Evolutionary conservation across 441 rosid genomes (phyloP).

Genomic region (Adansonia rubrostipa): DNA sequence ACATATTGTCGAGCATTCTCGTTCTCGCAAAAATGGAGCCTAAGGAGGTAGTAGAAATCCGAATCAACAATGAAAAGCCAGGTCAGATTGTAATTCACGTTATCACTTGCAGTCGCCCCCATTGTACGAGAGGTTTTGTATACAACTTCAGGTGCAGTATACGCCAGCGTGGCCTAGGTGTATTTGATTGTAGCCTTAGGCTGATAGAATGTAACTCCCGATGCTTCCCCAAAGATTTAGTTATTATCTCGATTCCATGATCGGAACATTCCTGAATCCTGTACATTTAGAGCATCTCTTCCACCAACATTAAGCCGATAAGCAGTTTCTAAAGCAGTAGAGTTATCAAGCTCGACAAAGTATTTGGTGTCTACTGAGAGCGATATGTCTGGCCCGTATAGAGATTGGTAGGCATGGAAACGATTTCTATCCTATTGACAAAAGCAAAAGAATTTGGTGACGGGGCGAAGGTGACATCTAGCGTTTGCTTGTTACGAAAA

Average conservation of each 20-base stretch:
- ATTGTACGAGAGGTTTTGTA: constrained; percentile 22
- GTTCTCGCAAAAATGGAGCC: constrained; percentile 36
- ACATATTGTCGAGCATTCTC: neutral
- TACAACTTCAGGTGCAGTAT: constrained; percentile 25
- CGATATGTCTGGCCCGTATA: neutral
- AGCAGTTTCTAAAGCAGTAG: constrained; percentile 18
- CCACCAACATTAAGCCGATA: constrained; percentile 31
- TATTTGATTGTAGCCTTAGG: neutral
- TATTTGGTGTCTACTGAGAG: neutral
- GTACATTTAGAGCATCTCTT: neutral
- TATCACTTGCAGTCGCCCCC: neutral
- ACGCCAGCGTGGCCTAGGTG: constrained; percentile 10
- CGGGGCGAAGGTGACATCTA: neutral
- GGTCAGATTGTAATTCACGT: constrained; percentile 22
- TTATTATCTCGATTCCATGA: constrained; percentile 13
- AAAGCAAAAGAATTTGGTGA: neutral
- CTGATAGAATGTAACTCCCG: neutral
- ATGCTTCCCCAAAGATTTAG: neutral
- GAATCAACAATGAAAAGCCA: constrained; percentile 25
- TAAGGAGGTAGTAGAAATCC: constrained; percentile 28
- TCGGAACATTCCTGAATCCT: constrained; percentile 30
- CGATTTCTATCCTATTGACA: neutral
- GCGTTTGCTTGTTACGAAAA: neutral
- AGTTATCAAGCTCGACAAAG: neutral
- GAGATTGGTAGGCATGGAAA: constrained; percentile 11